These are phyloP conservation scores for Ophiosphaerella herpotricha DNA, from an alignment of 2,329 filamentous ascomycete species.

Conservation along the genomic window DNA sequence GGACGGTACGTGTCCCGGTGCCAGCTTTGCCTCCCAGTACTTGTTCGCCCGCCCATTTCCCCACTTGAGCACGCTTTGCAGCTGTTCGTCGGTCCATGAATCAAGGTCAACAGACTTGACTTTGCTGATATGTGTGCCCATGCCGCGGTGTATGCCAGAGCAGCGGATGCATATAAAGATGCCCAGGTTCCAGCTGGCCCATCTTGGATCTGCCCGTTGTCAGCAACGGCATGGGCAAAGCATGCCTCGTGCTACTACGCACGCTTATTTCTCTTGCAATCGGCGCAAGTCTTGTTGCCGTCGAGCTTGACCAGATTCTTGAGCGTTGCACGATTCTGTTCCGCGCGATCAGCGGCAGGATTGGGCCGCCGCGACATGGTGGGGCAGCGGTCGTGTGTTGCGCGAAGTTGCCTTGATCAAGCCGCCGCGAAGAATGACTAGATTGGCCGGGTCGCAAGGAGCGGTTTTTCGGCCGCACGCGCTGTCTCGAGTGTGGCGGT, in stretches of 20 bases:
- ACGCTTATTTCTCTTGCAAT: constrained; percentile 99
- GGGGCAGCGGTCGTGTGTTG: constrained; percentile 19
- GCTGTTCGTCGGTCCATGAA: constrained; percentile 97
- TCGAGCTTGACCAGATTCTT: constrained; percentile 95
- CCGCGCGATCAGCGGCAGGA: constrained; percentile 82
- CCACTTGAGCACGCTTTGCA: constrained; percentile 93
- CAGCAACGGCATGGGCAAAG: constrained; percentile 24
- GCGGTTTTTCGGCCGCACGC: not conserved
- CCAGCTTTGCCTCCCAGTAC: constrained; percentile 96
- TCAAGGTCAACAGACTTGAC: constrained; percentile 99
- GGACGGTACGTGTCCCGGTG: constrained; percentile 86
- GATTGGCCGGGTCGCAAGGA: not conserved
- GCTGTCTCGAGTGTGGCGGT: not conserved
- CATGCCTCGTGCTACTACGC: constrained; percentile 35
- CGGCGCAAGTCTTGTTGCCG: constrained; percentile 93
- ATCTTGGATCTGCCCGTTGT: constrained; percentile 77
- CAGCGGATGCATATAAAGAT: constrained; percentile 98
- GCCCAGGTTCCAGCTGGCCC: constrained; percentile 98
- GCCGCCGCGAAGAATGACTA: not conserved
- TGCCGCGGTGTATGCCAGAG: constrained; percentile 96
- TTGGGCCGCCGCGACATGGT: constrained; percentile 81
- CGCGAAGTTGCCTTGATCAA: not conserved
- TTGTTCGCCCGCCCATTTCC: constrained; percentile 96
- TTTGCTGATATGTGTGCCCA: constrained; percentile 97
- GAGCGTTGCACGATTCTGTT: constrained; percentile 90